Percentiles rank a stretch among this genome's conserved stretches.
These are phyloP conservation scores for Eucalyptus victrix DNA, from an alignment of 345 rosid species.

Conservation along the genomic window DNA sequence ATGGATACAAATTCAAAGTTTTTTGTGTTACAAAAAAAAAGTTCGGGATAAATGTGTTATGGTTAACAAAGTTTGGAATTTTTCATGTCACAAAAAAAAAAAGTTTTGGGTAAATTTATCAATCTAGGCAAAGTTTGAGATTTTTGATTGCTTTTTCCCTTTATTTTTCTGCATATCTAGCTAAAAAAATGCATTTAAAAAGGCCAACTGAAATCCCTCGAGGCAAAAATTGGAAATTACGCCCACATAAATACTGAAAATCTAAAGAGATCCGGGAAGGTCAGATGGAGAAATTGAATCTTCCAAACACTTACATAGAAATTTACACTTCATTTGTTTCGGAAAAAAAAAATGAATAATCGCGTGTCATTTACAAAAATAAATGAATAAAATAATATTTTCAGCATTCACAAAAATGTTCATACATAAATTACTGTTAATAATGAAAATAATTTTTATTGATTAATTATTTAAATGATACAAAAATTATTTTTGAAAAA, in stretches of 20 bases:
- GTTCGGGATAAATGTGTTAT: accelerated
- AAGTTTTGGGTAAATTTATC: too few relatives aligned
- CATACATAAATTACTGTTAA: too few relatives aligned
- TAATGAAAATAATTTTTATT: too few relatives aligned
- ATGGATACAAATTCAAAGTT: accelerated
- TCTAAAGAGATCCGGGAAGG: background rate
- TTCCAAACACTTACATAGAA: background rate
- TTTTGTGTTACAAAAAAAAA: too few relatives aligned
- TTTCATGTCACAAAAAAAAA: accelerated
- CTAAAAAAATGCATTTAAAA: background rate
- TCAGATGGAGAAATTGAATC: background rate
- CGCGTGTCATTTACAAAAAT: accelerated
- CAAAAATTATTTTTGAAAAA: too few relatives aligned
- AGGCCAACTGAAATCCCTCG: background rate
- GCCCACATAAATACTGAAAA: background rate
- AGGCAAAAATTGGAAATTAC: background rate
- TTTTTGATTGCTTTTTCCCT: too few relatives aligned
- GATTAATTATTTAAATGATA: background rate
- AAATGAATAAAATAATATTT: too few relatives aligned
- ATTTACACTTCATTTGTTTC: background rate
- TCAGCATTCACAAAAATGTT: too few relatives aligned
- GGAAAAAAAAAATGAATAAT: too few relatives aligned
- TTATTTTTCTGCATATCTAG: background rate
- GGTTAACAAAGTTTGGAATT: accelerated
- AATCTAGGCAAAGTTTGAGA: accelerated